Conservation (phyloP, 192 early-diverging fungal species). For the Linnemannia schmuckeri region DNA sequence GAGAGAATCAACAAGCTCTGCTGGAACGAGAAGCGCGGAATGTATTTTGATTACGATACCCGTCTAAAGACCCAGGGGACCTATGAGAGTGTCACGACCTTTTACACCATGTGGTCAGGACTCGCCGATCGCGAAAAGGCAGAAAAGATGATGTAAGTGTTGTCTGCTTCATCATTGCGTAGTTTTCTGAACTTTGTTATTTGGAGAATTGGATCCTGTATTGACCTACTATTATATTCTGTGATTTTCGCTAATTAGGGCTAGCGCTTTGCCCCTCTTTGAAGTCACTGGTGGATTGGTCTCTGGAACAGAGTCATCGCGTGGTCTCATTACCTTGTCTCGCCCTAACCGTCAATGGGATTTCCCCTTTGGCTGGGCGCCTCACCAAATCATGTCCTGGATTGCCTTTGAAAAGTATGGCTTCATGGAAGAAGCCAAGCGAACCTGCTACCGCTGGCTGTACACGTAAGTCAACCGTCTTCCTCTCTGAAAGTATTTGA, state of each 20-base stretch:
- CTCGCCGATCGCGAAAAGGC: slow-evolving; percentile 82
- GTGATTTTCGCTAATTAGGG: background rate
- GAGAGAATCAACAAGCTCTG: slow-evolving; percentile 79
- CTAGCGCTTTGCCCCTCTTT: slow-evolving; percentile 75
- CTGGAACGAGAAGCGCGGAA: slow-evolving; percentile 81
- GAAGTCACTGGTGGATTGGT: slow-evolving; percentile 94
- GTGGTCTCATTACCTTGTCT: slow-evolving; percentile 81
- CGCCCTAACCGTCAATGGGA: slow-evolving; percentile 97
- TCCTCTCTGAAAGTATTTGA: too few species aligned
- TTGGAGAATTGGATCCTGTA: background rate
- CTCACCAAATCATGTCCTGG: slow-evolving; percentile 98
- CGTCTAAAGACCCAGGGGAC: slow-evolving; percentile 66
- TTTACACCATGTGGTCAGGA: slow-evolving; percentile 93
- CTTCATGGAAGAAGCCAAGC: slow-evolving; percentile 73
- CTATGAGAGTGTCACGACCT: slow-evolving; percentile 90
- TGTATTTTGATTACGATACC: slow-evolving; percentile 95
- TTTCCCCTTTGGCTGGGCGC: slow-evolving; percentile 93
- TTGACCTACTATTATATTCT: slow-evolving; percentile 8
- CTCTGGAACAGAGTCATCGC: slow-evolving; percentile 89
- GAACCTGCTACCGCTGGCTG: slow-evolving; percentile 94
- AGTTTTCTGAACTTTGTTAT: slow-evolving; percentile 3
- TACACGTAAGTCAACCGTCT: slow-evolving; percentile 67
- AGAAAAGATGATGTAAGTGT: slow-evolving; percentile 68
- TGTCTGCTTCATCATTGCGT: background rate
- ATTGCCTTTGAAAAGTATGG: slow-evolving; percentile 87